Evolutionary conservation across 352 stramenopile genomes (phyloP).

Genomic region (Pythium rhizo-oryzae): DNA sequence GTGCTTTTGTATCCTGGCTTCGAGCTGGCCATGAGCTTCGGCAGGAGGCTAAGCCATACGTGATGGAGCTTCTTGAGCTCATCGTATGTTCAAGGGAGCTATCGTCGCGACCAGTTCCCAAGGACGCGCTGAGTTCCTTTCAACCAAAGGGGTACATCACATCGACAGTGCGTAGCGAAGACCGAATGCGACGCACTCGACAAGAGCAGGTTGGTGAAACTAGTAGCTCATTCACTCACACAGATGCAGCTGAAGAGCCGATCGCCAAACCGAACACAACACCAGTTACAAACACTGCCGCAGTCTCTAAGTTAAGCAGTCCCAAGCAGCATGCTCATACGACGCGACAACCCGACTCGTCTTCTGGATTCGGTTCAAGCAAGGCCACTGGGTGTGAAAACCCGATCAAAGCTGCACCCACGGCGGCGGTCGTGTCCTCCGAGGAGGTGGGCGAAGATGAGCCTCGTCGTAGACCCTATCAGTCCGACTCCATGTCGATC

Average conservation of each 20-base stretch:
- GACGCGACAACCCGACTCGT: too few species aligned
- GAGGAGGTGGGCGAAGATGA: background rate
- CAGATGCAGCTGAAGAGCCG: background rate
- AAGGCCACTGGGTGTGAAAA: too few species aligned
- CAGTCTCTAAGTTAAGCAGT: too few species aligned
- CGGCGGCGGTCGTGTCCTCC: too few species aligned
- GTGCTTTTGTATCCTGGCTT: conserved; percentile 90
- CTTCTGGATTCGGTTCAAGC: too few species aligned
- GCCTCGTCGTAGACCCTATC: too few species aligned
- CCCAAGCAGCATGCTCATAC: too few species aligned
- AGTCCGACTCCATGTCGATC: too few species aligned
- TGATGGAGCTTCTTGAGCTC: conserved; percentile 82
- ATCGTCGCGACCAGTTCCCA: background rate
- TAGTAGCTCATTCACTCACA: background rate
- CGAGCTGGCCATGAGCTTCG: conserved; percentile 87
- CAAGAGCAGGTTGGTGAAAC: background rate
- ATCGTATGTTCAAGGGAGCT: conserved; percentile 58
- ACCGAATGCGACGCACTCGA: background rate
- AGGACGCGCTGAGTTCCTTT: background rate
- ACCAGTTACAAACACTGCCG: background rate
- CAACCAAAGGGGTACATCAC: background rate
- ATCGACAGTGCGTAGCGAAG: background rate
- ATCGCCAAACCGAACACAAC: background rate
- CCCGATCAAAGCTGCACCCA: too few species aligned
- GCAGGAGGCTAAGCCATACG: conserved; percentile 87